Percentiles rank a stretch among this genome's conserved stretches.
Evolutionary conservation across 345 rosid species (phyloP).

Genomic region (Acer campestre): DNA sequence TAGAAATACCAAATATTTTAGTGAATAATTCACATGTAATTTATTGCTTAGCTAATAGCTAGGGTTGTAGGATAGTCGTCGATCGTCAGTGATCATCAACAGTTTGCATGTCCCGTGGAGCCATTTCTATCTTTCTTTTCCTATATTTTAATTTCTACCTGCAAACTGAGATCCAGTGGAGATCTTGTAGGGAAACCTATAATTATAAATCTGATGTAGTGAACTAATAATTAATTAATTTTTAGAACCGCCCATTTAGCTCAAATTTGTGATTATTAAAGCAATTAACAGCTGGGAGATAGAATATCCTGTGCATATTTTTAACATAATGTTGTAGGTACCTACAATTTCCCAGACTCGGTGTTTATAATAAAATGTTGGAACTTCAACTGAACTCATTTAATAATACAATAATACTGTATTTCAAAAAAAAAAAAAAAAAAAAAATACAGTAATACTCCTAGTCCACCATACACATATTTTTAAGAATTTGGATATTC

Average conservation of each 20-base stretch:
- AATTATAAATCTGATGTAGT: too few relatives aligned
- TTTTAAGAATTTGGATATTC: too few relatives aligned
- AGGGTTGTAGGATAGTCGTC: not conserved
- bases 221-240: not conserved
- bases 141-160: not conserved
- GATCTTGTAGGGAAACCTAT: not conserved
- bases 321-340: not conserved
- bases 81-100: not conserved
- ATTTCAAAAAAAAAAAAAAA: too few relatives aligned
- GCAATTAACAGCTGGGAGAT: not conserved
- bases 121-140: not conserved
- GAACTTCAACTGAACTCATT: not conserved
- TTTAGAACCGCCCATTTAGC: not conserved
- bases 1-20: too few relatives aligned
- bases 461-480: too few relatives aligned
- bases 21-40: too few relatives aligned
- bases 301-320: not conserved
- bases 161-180: not conserved
- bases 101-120: not conserved
- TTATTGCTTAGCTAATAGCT: not conserved
- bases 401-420: too few relatives aligned
- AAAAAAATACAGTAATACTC: too few relatives aligned
- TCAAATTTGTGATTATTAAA: conserved; percentile 9
- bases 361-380: not conserved
- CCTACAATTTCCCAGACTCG: too few relatives aligned